Base-by-base conservation (phyloP, 176 grass and related monocot species). In the Raddia distichophylla region DNA sequence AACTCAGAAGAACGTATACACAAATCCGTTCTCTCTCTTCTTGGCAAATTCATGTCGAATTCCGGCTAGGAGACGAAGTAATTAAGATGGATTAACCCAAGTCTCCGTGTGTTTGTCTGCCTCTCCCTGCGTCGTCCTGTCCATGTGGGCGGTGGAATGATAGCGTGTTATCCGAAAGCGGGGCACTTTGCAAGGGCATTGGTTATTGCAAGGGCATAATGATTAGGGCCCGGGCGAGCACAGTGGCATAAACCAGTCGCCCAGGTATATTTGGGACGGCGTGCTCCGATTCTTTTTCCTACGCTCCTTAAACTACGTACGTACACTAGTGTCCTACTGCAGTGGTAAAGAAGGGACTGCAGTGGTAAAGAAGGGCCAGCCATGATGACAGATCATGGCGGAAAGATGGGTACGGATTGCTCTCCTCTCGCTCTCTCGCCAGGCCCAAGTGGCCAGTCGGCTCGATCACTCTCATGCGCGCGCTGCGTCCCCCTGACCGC, bases 251-350 rank as follows among this genome's bases (percentile, higher is more conserved):
- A 27, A 56, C 16, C 52, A 10, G 79, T 14, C 71, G 52, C 68
- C 77, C 51, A 67, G 86, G 86, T 74, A 88, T 83, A 74, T 88
- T 88, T 88, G 76, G 81, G 67, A 18, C 44, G 75, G 60, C 80
- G 75, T 54, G 80, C 44, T 18, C 13, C 3, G 75, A 14, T 79
- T 75, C 48, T 54, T 75, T 71, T 52, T 27, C 59, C 59, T 16
- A 42, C 35, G 20, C 60, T 27, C 63, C 65, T 68, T 59, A 44
- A 60, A 71, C 65, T 44, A 47, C 53, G 67, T 44, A 47, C 53
- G 67, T 22, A 67, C 27, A 27, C 27, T 27, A 27, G 27, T 27
- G 27, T 27, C 27, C 27, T 27, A 27, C 61, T 40, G 4, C 61
- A 8, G 27, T 19, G 51, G 10, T 67, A 80, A 56, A 55, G 77